Evolutionary conservation across 1,139 yeast genomes (phyloP).

Genomic region (Pichia sp.): DNA sequence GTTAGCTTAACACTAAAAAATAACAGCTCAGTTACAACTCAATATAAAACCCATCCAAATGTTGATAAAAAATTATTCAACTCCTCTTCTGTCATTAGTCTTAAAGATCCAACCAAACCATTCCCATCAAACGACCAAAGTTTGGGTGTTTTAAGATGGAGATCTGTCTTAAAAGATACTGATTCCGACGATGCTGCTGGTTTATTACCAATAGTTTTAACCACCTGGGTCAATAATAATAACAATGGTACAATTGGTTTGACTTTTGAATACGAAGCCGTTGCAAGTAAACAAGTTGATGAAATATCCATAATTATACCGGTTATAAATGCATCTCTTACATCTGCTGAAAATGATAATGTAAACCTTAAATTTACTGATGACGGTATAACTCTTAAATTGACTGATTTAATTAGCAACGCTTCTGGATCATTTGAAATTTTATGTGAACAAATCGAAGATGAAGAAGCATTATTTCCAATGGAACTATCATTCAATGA

Average conservation of each 20-base stretch:
- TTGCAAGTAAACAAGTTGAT: conserved; percentile 43
- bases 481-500: conserved; percentile 55
- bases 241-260: conserved; percentile 58
- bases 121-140: conserved; percentile 91
- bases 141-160: conserved; percentile 89
- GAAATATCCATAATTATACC: conserved; percentile 66
- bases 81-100: conserved; percentile 51
- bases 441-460: conserved; percentile 55
- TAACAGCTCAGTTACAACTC: conserved; percentile 40
- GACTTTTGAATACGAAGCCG: conserved; percentile 81
- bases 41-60: conserved; percentile 92
- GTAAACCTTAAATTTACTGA: conserved; percentile 46
- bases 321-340: conserved; percentile 50
- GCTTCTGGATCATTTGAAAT: conserved; percentile 77
- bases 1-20: conserved; percentile 46
- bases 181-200: conserved; percentile 41
- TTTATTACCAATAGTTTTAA: conserved; percentile 65
- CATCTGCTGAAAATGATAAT: conserved; percentile 42
- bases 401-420: conserved; percentile 42
- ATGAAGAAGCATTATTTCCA: conserved; percentile 88
- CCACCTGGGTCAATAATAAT: conserved; percentile 72
- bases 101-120: conserved; percentile 69
- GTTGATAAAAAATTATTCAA: conserved; percentile 74
- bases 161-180: conserved; percentile 46
- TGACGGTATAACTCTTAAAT: conserved; percentile 53